These are phyloP conservation scores for Candida maltosa DNA, from an alignment of 805 yeast genomes.

Conservation along the genomic window DNA sequence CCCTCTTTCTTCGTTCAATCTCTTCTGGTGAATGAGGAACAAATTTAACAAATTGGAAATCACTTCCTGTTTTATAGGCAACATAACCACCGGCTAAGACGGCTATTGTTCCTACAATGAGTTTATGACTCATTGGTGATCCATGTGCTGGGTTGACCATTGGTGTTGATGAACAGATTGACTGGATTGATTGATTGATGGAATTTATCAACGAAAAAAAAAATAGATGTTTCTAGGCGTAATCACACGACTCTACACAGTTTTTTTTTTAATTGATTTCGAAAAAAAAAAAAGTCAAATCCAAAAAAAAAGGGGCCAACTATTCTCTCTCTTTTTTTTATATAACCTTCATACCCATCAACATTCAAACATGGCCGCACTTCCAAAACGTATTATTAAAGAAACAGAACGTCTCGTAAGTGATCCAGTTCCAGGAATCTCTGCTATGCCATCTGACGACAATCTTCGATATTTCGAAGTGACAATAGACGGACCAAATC, in stretches of 20 bases:
- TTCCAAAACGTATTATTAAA: constrained; percentile 93
- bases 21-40: constrained; percentile 38
- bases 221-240: no score
- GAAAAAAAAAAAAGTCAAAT: no score
- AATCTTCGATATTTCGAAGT: constrained; percentile 92
- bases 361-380: constrained; percentile 42
- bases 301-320: no score
- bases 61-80: constrained; percentile 30
- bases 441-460: constrained; percentile 91
- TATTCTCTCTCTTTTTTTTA: no score
- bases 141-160: constrained; percentile 19
- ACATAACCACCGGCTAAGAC: constrained; percentile 30
- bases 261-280: no score
- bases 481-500: constrained; percentile 84
- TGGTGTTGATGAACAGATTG: not conserved
- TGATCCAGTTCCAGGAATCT: constrained; percentile 96
- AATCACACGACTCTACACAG: no score
- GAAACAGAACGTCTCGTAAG: constrained; percentile 90
- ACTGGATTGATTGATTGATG: no score
- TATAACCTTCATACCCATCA: no score
- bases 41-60: constrained; percentile 37
- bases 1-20: constrained; percentile 32
- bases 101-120: constrained; percentile 37
- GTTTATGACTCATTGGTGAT: constrained; percentile 31
- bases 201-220: no score